Base-by-base conservation (phyloP, 31 red algal species). In the Odonthalia washingtoniensis region DNA sequence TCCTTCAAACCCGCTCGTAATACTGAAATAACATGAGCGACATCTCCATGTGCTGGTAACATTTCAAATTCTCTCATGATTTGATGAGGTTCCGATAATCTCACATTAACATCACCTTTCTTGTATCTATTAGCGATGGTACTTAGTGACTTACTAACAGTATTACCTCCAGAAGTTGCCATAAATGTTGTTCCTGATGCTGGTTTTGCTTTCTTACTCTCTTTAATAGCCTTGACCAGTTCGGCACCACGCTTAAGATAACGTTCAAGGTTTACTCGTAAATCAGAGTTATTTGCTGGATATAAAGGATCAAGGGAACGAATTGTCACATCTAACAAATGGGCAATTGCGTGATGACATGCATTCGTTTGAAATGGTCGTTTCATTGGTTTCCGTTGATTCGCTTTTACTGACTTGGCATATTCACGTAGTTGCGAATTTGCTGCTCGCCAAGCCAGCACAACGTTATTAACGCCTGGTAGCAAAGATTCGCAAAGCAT, bases 41-140 rank as follows among this genome's bases (percentile, higher is more conserved):
- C 84, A 67, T 87, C 84, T 4, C 84, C 84, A 87, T 87, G 84
- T 41, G 70, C 72, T 17, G 84, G 49, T 42, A 87, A 72, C 53
- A 21, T 30, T 68, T 87, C 84, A 40, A 87, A 67, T 37, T 87
- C 66, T n/a, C 84, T 70, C 32, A 87, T 87, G 38, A 46, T 72
- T 38, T 21, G 35, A 61, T 76, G 69, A 21, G 70, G 63, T 21
- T 57, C 49, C 49, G 49, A 9, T 14, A 57, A 21, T 57, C 21
- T 57, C 49, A 21, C 49, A 57, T 57, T 9, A 21, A 14, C 21
- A 14, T 57, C 49, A 57, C 9, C 49, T 57, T 9, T 34, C 31
- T 34, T 0, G 36, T 68, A 5, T 68, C n/a, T n/a, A n/a, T n/a
- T n/a, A n/a, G n/a, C n/a, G n/a, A n/a, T n/a, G n/a, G n/a, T n/a